These are phyloP conservation scores for Diplodia intermedia DNA, from an alignment of 2,329 filamentous ascomycete genomes.

Conservation along the genomic window DNA sequence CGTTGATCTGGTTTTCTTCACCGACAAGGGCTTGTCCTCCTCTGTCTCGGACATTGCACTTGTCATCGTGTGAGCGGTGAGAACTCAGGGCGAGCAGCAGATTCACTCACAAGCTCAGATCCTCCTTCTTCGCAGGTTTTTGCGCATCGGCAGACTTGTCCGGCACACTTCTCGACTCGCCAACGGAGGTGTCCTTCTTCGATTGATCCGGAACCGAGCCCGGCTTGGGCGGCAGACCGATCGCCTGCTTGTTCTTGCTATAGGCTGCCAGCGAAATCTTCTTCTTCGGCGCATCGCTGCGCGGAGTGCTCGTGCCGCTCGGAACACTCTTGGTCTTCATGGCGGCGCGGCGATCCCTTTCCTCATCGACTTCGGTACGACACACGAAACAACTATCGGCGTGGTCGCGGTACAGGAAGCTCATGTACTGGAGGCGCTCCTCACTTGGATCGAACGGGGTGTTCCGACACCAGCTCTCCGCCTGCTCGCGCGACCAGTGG, in stretches of 20 bases:
- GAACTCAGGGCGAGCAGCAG: background rate
- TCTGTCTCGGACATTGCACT: slow-evolving; percentile 25
- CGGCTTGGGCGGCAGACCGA: slow-evolving; percentile 36
- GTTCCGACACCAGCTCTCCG: slow-evolving; percentile 52
- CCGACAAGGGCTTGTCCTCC: slow-evolving; percentile 28
- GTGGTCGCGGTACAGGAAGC: slow-evolving; percentile 65
- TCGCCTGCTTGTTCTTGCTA: slow-evolving; percentile 60
- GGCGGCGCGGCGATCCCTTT: slow-evolving; percentile 55
- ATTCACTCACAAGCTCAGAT: slow-evolving; percentile 19
- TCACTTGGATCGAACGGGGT: slow-evolving; percentile 63
- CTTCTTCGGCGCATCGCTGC: slow-evolving; percentile 59
- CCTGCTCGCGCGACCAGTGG: slow-evolving; percentile 51
- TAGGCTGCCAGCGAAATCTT: slow-evolving; percentile 69
- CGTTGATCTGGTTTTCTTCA: slow-evolving; percentile 20
- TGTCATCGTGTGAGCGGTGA: slow-evolving; percentile 12
- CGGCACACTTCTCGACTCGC: slow-evolving; percentile 16
- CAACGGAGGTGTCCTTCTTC: slow-evolving; percentile 18
- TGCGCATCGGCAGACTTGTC: slow-evolving; percentile 23
- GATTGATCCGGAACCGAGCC: slow-evolving; percentile 7
- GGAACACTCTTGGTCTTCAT: slow-evolving; percentile 39
- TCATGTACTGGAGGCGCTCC: slow-evolving; percentile 67
- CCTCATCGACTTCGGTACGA: slow-evolving; percentile 61
- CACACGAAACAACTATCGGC: slow-evolving; percentile 58
- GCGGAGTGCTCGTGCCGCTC: slow-evolving; percentile 46
- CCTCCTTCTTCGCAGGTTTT: slow-evolving; percentile 2